phyloP scores from a whole-genome alignment of 176 grass and related monocot genomes.

The Luzula sylvatica region DNA sequence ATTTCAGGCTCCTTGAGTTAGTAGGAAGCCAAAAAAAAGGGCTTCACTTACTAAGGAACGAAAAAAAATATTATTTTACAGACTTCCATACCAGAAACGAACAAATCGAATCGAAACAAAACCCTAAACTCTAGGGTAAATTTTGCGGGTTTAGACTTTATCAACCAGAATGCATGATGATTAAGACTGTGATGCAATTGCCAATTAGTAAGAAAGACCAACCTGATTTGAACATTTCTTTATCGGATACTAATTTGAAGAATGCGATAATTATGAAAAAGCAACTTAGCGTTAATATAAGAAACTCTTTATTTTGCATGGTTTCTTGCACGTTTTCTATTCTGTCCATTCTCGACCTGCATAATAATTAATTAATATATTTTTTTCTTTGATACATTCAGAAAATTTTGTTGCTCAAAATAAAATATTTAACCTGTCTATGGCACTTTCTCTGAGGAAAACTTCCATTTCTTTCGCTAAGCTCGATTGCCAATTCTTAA shows the following conservation, averaged over 20 bases:
- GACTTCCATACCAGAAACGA: too few relatives aligned
- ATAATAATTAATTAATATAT: not conserved
- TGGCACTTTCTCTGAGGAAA: slow-evolving; percentile 48
- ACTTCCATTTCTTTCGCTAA: slow-evolving; percentile 45
- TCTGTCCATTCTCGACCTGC: slow-evolving; percentile 57
- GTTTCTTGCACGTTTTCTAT: slow-evolving; percentile 50
- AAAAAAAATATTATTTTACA: too few relatives aligned
- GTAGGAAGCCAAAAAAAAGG: too few relatives aligned
- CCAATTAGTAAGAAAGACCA: slow-evolving; percentile 53
- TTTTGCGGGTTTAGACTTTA: not conserved
- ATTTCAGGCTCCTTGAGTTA: too few relatives aligned
- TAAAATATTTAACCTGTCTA: slow-evolving; percentile 35
- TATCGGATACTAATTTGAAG: slow-evolving; percentile 55
- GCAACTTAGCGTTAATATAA: slow-evolving; percentile 47
- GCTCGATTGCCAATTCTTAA: slow-evolving; percentile 49
- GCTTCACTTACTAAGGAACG: too few relatives aligned
- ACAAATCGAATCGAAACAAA: too few relatives aligned
- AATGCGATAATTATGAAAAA: slow-evolving; percentile 51
- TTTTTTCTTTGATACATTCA: not conserved
- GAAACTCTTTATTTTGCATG: slow-evolving; percentile 60
- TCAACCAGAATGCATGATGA: slow-evolving; percentile 47
- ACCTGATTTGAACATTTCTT: slow-evolving; percentile 27
- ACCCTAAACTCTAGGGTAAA: too few relatives aligned
- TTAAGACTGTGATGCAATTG: slow-evolving; percentile 47
- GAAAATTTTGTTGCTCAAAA: not conserved